Evolutionary conservation across 1,284 basidiomycete genomes (phyloP).

Genomic region (Ganoderma lingzhi): DNA sequence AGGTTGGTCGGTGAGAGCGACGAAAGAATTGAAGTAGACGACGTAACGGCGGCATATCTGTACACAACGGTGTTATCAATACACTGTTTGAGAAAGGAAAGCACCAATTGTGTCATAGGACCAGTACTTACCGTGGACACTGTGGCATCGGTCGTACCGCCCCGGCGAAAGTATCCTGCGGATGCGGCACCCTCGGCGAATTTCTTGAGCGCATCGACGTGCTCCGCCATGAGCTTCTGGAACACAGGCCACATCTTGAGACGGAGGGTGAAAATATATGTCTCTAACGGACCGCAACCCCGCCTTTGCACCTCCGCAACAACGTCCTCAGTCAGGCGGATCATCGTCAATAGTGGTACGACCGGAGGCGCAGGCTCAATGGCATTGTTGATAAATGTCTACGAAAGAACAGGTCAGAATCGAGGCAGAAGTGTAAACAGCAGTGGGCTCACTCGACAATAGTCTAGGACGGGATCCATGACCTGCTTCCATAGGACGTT

Average conservation of each 20-base stretch:
- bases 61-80: constrained; percentile 22
- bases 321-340: constrained; percentile 85
- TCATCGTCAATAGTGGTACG: constrained; percentile 85
- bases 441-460: constrained; percentile 66
- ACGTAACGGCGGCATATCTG: constrained; percentile 75
- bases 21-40: constrained; percentile 80
- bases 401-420: constrained; percentile 3
- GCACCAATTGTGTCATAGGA: neutral
- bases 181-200: constrained; percentile 74
- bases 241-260: constrained; percentile 92
- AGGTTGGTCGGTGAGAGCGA: constrained; percentile 80
- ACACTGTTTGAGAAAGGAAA: neutral
- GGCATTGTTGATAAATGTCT: constrained; percentile 74
- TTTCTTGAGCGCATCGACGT: constrained; percentile 83
- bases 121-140: constrained; percentile 64
- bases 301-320: constrained; percentile 78
- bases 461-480: constrained; percentile 88
- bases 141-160: constrained; percentile 69
- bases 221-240: constrained; percentile 87
- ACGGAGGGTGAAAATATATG: constrained; percentile 81
- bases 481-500: constrained; percentile 89
- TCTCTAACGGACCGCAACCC: constrained; percentile 79
- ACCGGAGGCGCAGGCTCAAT: constrained; percentile 78
- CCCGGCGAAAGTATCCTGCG: constrained; percentile 71
- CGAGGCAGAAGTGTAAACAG: neutral